Conservation (phyloP, 306 rosid genomes). For the Acacia acuminata region DNA sequence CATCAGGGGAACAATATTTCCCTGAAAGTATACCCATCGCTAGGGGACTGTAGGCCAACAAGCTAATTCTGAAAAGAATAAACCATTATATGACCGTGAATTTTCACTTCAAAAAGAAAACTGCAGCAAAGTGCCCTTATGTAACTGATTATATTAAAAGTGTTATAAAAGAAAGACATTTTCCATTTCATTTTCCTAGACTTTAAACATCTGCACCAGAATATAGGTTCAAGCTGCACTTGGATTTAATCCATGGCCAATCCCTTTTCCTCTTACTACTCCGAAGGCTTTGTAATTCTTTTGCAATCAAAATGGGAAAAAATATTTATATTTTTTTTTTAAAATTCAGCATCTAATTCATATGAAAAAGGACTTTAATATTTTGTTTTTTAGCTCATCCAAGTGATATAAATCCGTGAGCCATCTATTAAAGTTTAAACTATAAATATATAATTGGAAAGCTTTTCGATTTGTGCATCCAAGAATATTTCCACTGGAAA, state of each 20-base stretch:
- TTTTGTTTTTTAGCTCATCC: neutral
- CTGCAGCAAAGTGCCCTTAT: slow-evolving; percentile 4
- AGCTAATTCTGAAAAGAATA: slow-evolving; percentile 60
- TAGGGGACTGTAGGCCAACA: slow-evolving; percentile 92
- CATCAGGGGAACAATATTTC: slow-evolving; percentile 64
- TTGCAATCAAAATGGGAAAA: neutral
- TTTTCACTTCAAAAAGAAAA: slow-evolving; percentile 7
- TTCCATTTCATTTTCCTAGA: neutral
- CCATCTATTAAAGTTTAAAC: neutral
- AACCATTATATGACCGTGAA: slow-evolving; percentile 23
- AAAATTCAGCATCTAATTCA: neutral
- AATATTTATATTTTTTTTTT: neutral
- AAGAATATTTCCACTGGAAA: neutral
- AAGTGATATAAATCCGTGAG: neutral
- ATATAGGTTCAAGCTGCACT: neutral
- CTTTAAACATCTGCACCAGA: neutral
- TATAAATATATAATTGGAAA: neutral
- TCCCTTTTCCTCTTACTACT: neutral
- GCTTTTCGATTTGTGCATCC: slow-evolving; percentile 14
- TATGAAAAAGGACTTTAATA: neutral
- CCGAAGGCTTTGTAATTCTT: neutral
- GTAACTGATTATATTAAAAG: neutral
- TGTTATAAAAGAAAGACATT: neutral
- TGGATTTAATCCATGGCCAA: neutral
- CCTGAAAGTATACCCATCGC: slow-evolving; percentile 99